Base-by-base conservation (phyloP, 1,139 yeast genomes). In the Geotrichum carabidarum region DNA sequence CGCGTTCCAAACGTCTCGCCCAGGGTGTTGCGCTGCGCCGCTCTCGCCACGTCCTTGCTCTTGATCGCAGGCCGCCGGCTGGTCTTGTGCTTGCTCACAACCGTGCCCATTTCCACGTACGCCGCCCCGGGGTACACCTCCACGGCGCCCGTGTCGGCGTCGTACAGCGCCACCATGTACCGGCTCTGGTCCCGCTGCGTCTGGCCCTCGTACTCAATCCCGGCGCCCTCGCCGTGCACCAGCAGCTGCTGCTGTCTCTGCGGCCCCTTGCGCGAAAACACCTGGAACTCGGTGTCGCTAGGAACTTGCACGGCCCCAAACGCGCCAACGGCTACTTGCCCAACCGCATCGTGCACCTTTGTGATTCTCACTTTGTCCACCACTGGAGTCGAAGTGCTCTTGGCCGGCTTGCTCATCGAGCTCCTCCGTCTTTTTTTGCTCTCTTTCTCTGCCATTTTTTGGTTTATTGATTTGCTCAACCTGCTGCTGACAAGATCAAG, bases 1-100 rank as follows among this genome's bases (percentile, higher is more conserved):
- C 88, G 89, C 58, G 99, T 91, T 78, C 99, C 99, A 63, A 93
- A 93, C 1, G 95, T 94, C 71, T 89, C 93, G 67, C 99, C 99
- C 65, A 93, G 78, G 2, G 88, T 87, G 60, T 80, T 86, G 68
- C 96, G 79, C 71, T 86, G 88, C 12, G 76, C 74, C 43, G 76
- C 71, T 62, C 58, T 83, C 82, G 37, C 41, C 18, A 62, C 63
- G 52, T 64, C 41, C 7, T 14, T 38, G 42, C 58, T 56, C 69
- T 78, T 81, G 57, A 86, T 76, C 31, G 76, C 72, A 36, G 93
- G 94, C 2, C 90, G 69, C 78, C 80, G 15, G 86, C 77, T 44
- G 12, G 56, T 50, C 52, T 65, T 64, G 55, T 60, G 60, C 45
- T 61, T 54, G 55, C 61, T 65, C 37, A 64, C 46, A 79, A 76